Base-by-base conservation (phyloP, 257 asterid species). In the Verbena officinalis region DNA sequence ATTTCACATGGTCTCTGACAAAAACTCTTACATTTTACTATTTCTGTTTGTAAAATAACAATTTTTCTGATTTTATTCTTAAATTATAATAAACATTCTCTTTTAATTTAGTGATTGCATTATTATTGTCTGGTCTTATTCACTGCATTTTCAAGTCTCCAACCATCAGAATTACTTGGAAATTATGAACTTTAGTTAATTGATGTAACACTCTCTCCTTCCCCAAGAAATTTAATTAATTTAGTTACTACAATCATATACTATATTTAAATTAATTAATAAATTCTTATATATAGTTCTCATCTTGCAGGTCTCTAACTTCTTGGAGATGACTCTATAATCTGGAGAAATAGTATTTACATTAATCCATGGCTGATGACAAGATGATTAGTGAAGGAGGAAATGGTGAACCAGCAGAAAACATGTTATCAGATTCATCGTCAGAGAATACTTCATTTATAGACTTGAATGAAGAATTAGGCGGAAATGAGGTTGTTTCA, bases 401-500 rank as follows among this genome's bases (percentile, higher is more conserved):
- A 21, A 16, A 14, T 42, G 65, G 21, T 16, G 73, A 73, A 8
- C 7, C 17, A 13, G 48, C 46, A 59, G 73, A 65, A 39, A 76
- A 59, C 57, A 31, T 56, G 45, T 44, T 64, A 10, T 67, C 82
- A 4, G 80, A 75, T 27, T 84, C 83, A 4, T 80, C 87, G 4
- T 80, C 87, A 7, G 86, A 72, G 44, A 70, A 76, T 52, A 46
- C 58, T 11, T 81, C 93, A 11, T 77, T 77, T 8, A 80, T 89
- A 9, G 89, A 92, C 69, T 73, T 92, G 77, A 89, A 92, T 17
- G 91, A 85, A 73, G 91, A 84, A n/a, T n/a, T n/a, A 58, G 89
- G 82, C 1, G 72, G 67, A 14, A 20, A 24, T 4, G 79, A 80
- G 55, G 48, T 54, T 66, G 48, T 54, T 66, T 71, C 76, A 5